Percentiles rank a stretch among this genome's conserved stretches.
Conservation (phyloP, 345 rosid genomes). For the Stellera chamaejasme region DNA sequence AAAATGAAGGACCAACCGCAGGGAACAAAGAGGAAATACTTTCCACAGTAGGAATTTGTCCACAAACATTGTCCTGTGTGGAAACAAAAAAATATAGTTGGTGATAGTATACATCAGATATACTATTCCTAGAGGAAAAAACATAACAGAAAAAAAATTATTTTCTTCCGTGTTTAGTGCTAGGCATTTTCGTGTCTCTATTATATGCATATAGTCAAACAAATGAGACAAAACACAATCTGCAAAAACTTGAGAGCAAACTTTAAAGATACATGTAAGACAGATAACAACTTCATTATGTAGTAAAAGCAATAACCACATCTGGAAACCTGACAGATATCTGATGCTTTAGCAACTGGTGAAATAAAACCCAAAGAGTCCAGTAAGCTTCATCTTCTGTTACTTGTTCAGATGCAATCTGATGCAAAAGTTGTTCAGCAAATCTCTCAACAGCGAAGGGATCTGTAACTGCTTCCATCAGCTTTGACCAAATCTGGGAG, state of each 20-base stretch:
- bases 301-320: slow-evolving; percentile 6
- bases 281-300: neutral
- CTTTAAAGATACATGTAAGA: neutral
- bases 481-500: slow-evolving; percentile 51
- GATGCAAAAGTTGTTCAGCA: slow-evolving; percentile 71
- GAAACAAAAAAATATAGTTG: slow-evolving; percentile 13
- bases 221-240: neutral
- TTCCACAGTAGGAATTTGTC: slow-evolving; percentile 95
- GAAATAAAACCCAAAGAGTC: slow-evolving; percentile 71
- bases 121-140: neutral
- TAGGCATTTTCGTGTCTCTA: neutral
- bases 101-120: slow-evolving; percentile 10
- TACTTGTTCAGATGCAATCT: slow-evolving; percentile 45
- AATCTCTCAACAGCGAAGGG: slow-evolving; percentile 73
- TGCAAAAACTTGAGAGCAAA: too few relatives aligned
- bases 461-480: slow-evolving; percentile 67
- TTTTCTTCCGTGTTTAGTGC: too few relatives aligned
- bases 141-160: neutral
- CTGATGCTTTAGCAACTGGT: slow-evolving; percentile 30
- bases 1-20: slow-evolving; percentile 86
- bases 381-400: slow-evolving; percentile 82
- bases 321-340: slow-evolving; percentile 54
- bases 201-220: neutral
- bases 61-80: slow-evolving; percentile 60
- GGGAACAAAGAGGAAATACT: slow-evolving; percentile 80